These are phyloP conservation scores for Tubosaeta sp. DNA, from an alignment of 768 basidiomycete genomes.

Conservation along the genomic window DNA sequence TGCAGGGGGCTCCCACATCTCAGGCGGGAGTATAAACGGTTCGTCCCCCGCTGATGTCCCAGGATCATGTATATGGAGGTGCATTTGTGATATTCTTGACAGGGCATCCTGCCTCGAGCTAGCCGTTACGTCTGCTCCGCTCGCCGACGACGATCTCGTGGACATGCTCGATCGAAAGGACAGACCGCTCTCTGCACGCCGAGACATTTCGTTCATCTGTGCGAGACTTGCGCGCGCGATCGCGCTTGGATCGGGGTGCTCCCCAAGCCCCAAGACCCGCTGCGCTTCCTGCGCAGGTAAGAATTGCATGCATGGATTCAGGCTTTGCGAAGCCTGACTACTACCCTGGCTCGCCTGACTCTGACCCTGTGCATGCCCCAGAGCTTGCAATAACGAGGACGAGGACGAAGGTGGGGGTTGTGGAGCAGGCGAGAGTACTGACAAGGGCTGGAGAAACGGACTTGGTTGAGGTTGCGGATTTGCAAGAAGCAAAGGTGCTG, in stretches of 20 bases:
- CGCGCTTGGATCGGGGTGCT: conserved; percentile 47
- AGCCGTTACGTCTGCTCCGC: conserved; percentile 11
- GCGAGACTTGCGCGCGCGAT: conserved; percentile 64
- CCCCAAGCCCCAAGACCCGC: conserved; percentile 38
- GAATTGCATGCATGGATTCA: conserved; percentile 35
- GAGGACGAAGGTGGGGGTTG: conserved; percentile 14
- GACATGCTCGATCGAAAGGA: conserved; percentile 25
- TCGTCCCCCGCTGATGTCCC: conserved; percentile 25
- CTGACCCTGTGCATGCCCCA: conserved; percentile 16
- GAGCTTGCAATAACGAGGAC: conserved; percentile 24
- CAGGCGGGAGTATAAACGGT: conserved; percentile 26
- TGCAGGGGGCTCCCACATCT: conserved; percentile 24
- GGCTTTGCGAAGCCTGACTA: conserved; percentile 2
- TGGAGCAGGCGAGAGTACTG: conserved; percentile 15
- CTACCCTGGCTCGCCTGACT: conserved; percentile 2
- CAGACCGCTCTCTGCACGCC: conserved; percentile 46
- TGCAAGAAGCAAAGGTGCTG: conserved; percentile 15
- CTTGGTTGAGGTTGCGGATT: conserved; percentile 26
- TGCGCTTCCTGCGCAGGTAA: conserved; percentile 55
- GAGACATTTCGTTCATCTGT: conserved; percentile 76
- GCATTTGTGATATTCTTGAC: conserved; percentile 44
- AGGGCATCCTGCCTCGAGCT: conserved; percentile 41
- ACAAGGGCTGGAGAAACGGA: conserved; percentile 25
- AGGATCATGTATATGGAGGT: conserved; percentile 39
- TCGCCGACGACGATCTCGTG: conserved; percentile 16